phyloP scores from a whole-genome alignment of 2,329 filamentous ascomycete genomes.

The Ophiostoma sp. region DNA sequence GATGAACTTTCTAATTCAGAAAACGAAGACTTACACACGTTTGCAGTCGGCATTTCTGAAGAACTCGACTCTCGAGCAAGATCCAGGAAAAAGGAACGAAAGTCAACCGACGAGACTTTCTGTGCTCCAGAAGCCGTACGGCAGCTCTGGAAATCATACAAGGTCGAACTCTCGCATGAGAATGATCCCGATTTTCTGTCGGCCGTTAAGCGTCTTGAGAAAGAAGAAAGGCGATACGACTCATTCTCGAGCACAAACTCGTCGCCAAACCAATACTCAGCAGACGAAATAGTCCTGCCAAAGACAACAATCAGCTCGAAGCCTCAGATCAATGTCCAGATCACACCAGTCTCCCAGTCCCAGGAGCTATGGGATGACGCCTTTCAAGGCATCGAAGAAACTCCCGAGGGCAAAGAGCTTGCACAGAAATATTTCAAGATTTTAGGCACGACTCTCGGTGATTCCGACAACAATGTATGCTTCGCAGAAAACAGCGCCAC shows the following conservation, averaged over 20 bases:
- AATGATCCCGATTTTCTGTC: neutral
- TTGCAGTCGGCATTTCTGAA: neutral
- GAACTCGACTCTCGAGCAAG: neutral
- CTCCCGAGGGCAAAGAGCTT: neutral
- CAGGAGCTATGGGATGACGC: constrained; percentile 15
- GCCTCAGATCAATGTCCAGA: neutral
- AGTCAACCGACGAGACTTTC: neutral
- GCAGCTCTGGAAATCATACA: neutral
- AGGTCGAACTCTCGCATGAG: neutral
- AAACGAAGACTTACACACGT: neutral
- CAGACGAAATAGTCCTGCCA: neutral
- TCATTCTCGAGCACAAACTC: neutral
- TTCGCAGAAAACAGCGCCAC: neutral
- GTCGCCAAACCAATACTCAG: neutral
- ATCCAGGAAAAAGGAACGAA: neutral
- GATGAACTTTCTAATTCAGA: neutral
- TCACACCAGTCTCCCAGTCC: neutral
- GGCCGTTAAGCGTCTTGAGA: neutral
- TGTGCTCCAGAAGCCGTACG: neutral
- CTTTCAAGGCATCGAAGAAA: constrained; percentile 6
- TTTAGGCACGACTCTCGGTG: neutral
- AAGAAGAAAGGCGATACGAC: neutral
- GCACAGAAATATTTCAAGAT: neutral
- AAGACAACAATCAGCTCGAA: neutral
- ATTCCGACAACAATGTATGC: neutral